Evolutionary conservation across 2,329 filamentous ascomycete genomes (phyloP), one percentile per base, ranked within the genome.

Genomic region (Drechmeria coniospora): DNA sequence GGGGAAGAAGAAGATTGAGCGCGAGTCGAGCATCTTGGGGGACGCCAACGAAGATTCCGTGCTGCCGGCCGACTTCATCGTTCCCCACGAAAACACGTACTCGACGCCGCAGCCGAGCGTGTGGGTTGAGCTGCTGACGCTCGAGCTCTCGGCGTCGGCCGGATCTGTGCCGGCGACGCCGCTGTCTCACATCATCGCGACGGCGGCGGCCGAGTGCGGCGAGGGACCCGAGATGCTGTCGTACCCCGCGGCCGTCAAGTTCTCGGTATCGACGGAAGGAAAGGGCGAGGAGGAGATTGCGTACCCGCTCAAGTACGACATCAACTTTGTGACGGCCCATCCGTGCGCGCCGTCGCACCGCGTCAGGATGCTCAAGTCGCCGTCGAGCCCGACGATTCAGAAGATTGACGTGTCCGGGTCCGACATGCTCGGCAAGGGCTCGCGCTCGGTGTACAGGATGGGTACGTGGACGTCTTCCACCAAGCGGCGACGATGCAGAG

Each of bases 261-360:
- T 57, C 26, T 40, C 35, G 2, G 50, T 56, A 5, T 44, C 46
- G 2, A 40, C 55, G 23, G 51, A 53, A 25, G 57, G 59, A 17
- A 49, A 54, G 2, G 42, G 49, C 2, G 51, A 55, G 1, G 51
- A 57, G 24, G 51, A 61, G 30, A 39, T 60, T 28, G 55, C 54
- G 2, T 57, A 63, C 28, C 41, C 57, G 1, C 47, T 79, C 8
- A 49, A 51, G 5, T 65, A 71, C 36, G 72, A 78, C 32, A 59
- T 76, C 14, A 65, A 65, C 38, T 78, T 78, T 43, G 67, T 76
- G 12, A 76, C 74, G 1, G 71, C 71, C 1, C 70, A 76, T 37
- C 74, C 74, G 0, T 79, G 74, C 39, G 61, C 67, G 5, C 63
- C 67, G 2, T 70, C 68, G 2, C 58, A 59, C 27, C 59, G 64